Evolutionary conservation across 2,329 filamentous ascomycete genomes (phyloP), one percentile per base, ranked within the genome.

Genomic region (Chaetomium olivaceum): DNA sequence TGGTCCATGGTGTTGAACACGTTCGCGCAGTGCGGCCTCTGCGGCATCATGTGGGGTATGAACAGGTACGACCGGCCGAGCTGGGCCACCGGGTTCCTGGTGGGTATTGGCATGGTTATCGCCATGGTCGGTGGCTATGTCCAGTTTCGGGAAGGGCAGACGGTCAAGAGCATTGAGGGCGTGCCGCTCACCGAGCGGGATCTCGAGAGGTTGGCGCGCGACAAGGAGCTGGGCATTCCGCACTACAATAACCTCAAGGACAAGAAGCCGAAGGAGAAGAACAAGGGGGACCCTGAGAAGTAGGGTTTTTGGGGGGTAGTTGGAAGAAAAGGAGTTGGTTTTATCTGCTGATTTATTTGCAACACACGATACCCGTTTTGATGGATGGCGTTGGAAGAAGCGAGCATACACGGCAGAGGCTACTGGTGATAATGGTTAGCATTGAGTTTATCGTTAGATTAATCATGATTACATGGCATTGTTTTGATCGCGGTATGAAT

Each of bases 1-100:
- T 93, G 89, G 89, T 83, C 89, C 71, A 93, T 92, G 78, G 83
- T 92, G 3, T 83, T 81, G 79, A 96, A 96, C 73, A 95, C 92
- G 0, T 83, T 93, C 62, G 83, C 95, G 54, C 93, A 96, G 76
- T 83, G 83, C 48, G 83, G 87, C 21, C 82, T 96, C 1, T 90
- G 87, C 9, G 89, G 85, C 3, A 90, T 92, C 78, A 96, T 96
- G 92, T 96, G 91, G 91, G 88, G 86, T 1, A 81, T 91, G 77
- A 90, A 91, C 73, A 81, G 91, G 25, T 89, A 88, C 72, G 79
- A 89, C 25, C 82, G 92, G n/a, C 91, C 92, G 0, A 85, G 85
- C 25, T 96, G 91, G 91, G 85, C 88, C 12, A 93, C 91, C 0
- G 92, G 91, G 1, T 77, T 93, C 0, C 92, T 95, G 73, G 89